Evolutionary conservation across 768 basidiomycete species (phyloP), one percentile per base, ranked within the genome.

Genomic region (Lactarius akahatsu): DNA sequence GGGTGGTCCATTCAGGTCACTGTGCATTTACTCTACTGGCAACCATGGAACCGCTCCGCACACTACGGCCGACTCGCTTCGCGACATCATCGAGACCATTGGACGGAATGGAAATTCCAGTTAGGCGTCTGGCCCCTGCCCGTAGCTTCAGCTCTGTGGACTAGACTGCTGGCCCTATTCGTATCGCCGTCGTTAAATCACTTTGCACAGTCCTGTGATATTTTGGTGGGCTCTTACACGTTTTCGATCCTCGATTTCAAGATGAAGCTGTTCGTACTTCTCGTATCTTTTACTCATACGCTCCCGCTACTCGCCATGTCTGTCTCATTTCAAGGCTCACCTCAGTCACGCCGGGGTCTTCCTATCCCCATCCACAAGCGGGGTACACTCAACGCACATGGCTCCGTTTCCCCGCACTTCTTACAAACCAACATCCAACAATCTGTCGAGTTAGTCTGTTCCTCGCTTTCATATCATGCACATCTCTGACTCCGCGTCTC

Each of bases 301-400:
- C 18, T 36, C 30, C 56, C 56, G 9, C 32, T 57, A 5, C 32
- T 57, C n/a, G 56, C 56, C n/a, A 11, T 34, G 30, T 18, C 30
- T 32, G 56, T 15, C 23, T 23, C 56, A n/a, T 10, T 23, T n/a
- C 18, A 30, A 20, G 56, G 30, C 34, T 57, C 32, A 16, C 56
- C 18, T 34, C 56, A 18, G 3, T 18, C 34, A 13, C 56, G 36
- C 11, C 10, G 3, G n/a, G 56, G 56, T 7, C 28, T 57, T 36
- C 9, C 56, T n/a, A 36, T 57, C 56, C 56, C 56, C 34, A 57
- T 57, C 56, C 56, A 18, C 30, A 57, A 57, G 32, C 56, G 56
- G 16, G 4, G 9, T 36, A 2, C 56, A 6, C 30, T 4, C 18
- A 57, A 57, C 11, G 32, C 56, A 18, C 28, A 36, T 36, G 56